Evolutionary conservation across 1,284 basidiomycete genomes (phyloP).

Genomic region (Pascua sp.): DNA sequence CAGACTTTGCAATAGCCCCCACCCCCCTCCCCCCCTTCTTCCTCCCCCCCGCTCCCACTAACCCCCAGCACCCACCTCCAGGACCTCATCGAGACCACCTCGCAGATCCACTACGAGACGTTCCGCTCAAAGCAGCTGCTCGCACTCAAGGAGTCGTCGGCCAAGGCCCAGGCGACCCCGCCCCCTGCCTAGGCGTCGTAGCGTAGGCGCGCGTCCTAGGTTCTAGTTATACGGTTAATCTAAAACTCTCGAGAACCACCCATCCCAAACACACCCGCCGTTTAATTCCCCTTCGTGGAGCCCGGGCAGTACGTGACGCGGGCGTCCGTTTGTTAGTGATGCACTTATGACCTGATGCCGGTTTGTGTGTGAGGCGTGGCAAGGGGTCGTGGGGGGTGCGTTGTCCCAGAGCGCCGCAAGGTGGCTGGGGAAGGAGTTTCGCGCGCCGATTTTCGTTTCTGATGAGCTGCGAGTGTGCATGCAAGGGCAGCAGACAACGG

Average conservation of each 20-base stretch:
- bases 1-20: too few relatives aligned
- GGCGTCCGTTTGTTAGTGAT: slow-evolving; percentile 2
- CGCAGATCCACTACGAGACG: slow-evolving; percentile 98
- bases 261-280: not conserved
- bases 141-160: slow-evolving; percentile 50
- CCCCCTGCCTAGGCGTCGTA: slow-evolving; percentile 4
- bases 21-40: too few relatives aligned
- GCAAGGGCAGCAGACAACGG: too few relatives aligned
- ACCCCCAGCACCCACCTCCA: slow-evolving; percentile 73
- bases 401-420: too few relatives aligned
- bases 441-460: too few relatives aligned
- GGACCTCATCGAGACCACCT: slow-evolving; percentile 97
- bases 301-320: not conserved
- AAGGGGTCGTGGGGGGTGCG: too few relatives aligned
- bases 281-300: not conserved
- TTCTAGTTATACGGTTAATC: not conserved
- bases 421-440: too few relatives aligned
- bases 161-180: slow-evolving; percentile 30
- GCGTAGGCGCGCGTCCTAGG: not conserved
- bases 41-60: too few relatives aligned
- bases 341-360: slow-evolving; percentile 14
- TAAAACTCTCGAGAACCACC: not conserved
- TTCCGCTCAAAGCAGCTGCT: slow-evolving; percentile 90
- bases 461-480: too few relatives aligned
- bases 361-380: too few relatives aligned